Evolutionary conservation across 129 eudicot genomes (phyloP), one percentile per base, ranked within the genome.

Genomic region (Ambrosia artemisiifolia): DNA sequence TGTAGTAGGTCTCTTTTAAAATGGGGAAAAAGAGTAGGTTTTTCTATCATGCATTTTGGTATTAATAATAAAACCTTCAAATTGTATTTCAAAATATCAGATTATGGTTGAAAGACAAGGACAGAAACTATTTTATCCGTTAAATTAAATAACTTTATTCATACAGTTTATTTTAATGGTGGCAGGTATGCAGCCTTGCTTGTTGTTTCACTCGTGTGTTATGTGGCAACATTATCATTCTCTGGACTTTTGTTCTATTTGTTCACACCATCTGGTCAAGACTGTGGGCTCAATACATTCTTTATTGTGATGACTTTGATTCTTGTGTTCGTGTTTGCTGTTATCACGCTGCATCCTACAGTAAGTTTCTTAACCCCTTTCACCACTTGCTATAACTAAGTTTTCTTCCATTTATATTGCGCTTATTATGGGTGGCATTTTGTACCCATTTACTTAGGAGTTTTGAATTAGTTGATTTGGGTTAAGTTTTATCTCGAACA

Each of bases 201-300:
- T 66, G 78, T 90, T 60, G 95, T 94, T 67, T 94, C 98, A 70
- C 85, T 94, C 3, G 93, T 90, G n/a, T 90, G 97, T 75, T 94
- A 94, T 48, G 80, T 94, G 75, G 95, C 83, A 44, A 84, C 97
- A 28, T 82, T 90, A 67, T 38, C 72, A 34, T 94, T 94, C 67
- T 85, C 91, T 40, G 98, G 91, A 9, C 74, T 90, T 73, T 87
- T 90, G 80, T 94, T 90, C 84, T 82, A 94, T 77, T 73, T 86
- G 69, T 94, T 94, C 73, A 78, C 91, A 2, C 91, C 98, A 63
- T 90, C 97, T 24, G 98, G 93, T 40, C 85, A 90, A 13, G 98
- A 94, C 61, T 90, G 98, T 76, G 97, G 98, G 44, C 91, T 87
- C 63, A 90, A 94, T 78, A 94, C 87, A 11, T 94, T 94, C 87